phyloP scores from a whole-genome alignment of 352 stramenopile species.

The Phytophthora hybrid region DNA sequence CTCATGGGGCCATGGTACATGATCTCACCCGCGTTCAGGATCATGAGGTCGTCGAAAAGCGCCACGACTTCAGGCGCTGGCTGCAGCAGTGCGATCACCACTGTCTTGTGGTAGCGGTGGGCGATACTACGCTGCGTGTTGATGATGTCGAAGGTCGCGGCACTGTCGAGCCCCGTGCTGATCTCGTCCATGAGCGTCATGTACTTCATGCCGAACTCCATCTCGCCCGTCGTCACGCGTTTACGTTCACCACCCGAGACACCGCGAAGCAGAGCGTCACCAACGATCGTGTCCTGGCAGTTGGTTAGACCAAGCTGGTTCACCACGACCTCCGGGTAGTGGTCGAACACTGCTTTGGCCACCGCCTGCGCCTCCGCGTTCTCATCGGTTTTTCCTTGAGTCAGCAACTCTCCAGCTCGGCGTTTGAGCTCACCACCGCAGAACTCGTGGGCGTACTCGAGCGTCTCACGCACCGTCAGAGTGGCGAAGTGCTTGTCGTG shows the following conservation, averaged over 20 bases:
- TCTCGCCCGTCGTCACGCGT: conserved; percentile 58
- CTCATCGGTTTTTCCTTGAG: conserved; percentile 47
- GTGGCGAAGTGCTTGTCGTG: conserved; percentile 46
- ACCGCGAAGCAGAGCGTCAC: conserved; percentile 61
- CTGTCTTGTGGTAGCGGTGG: conserved; percentile 46
- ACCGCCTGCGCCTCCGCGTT: conserved; percentile 45
- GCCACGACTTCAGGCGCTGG: conserved; percentile 58
- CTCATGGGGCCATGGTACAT: conserved; percentile 43
- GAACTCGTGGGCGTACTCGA: conserved; percentile 64
- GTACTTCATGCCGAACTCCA: conserved; percentile 79
- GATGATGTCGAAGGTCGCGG: conserved; percentile 53
- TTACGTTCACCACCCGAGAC: conserved; percentile 78
- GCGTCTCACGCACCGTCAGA: conserved; percentile 64
- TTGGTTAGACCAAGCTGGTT: conserved; percentile 60
- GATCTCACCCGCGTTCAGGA: conserved; percentile 49
- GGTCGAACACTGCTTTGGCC: conserved; percentile 44
- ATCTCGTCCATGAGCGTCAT: conserved; percentile 92
- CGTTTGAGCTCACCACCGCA: conserved; percentile 54
- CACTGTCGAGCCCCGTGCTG: conserved; percentile 90
- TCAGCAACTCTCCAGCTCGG: conserved; percentile 42
- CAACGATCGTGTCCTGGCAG: conserved; percentile 72
- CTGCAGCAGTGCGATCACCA: conserved; percentile 84
- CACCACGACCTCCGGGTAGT: conserved; percentile 61
- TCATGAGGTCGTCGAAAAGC: conserved; percentile 57
- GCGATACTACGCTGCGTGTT: conserved; percentile 36